Percentiles rank a stretch among this genome's conserved stretches.
phyloP scores from a whole-genome alignment of 768 basidiomycete genomes.

The Tricholoma sp. region DNA sequence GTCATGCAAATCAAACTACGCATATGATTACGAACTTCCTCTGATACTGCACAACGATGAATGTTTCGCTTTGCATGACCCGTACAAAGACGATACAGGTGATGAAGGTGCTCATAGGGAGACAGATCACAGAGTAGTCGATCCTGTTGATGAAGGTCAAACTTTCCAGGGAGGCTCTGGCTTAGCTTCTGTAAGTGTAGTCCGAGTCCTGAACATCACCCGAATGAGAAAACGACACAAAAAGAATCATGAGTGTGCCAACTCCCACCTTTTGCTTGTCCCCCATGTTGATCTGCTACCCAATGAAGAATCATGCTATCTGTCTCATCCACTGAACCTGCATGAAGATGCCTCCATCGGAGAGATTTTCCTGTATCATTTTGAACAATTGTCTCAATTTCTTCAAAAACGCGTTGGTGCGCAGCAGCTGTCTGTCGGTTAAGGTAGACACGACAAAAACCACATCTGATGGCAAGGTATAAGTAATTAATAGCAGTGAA shows the following conservation, averaged over 20 bases:
- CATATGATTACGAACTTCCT: no score
- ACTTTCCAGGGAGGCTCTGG: background rate
- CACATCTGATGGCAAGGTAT: background rate
- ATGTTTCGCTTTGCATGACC: constrained; percentile 9
- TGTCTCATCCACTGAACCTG: constrained; percentile 1
- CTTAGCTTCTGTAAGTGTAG: constrained; percentile 16
- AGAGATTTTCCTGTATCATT: constrained; percentile 17
- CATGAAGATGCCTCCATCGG: constrained; percentile 20
- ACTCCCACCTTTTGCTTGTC: constrained; percentile 17
- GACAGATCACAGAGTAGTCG: constrained; percentile 7
- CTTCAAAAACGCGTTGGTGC: constrained; percentile 6
- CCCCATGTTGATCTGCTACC: constrained; percentile 18
- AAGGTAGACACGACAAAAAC: constrained; percentile 1
- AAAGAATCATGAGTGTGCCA: background rate
- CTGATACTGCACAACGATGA: no score
- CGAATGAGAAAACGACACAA: background rate
- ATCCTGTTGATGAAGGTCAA: constrained; percentile 20
- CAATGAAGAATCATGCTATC: constrained; percentile 16
- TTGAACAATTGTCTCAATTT: constrained; percentile 15
- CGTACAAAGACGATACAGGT: constrained; percentile 17
- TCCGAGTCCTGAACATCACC: constrained; percentile 15
- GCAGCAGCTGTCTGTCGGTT: constrained; percentile 15
- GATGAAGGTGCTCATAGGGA: constrained; percentile 21
- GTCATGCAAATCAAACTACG: no score
- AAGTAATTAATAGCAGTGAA: background rate